Evolutionary conservation across 2,329 filamentous ascomycete species (phyloP), one percentile per base, ranked within the genome.

Genomic region (Westerdykella sp.): DNA sequence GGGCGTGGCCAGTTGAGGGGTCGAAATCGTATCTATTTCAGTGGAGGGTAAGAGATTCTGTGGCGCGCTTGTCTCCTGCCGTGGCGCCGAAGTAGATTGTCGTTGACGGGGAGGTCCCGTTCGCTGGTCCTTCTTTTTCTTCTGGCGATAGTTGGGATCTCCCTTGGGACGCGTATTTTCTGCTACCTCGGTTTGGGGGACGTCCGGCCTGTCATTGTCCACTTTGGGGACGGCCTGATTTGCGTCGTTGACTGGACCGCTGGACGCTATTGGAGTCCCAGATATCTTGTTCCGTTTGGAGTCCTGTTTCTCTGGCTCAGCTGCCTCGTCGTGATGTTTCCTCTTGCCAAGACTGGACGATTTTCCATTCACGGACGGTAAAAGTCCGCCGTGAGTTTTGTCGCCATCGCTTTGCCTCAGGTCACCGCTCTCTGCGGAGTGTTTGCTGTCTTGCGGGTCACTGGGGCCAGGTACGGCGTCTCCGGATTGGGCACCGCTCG

Each of bases 401-500:
- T 39, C 39, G 22, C 49, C 47, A 31, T 45, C 31, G 22, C 37
- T 39, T 25, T 49, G 40, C 15, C 15, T 43, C 14, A 37, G 42
- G 32, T 42, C 39, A 46, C 21, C 9, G 6, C 39, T 35, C 34
- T 51, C 40, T 39, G 23, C 34, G 11, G 25, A 28, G 25, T 7
- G 7, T 28, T 9, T 28, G 32, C 38, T 37, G 10, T 56, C 13
- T 28, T 28, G 21, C n/a, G 50, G 47, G 37, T 43, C 37, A 45
- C 48, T 46, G 38, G 44, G 15, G 13, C 52, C 54, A 52, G 54
- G 42, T 12, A 51, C 52, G 56, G 59, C 43, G 54, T 55, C 56
- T 56, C 53, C 54, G 54, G 60, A 51, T 54, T 60, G 57, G 43
- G 73, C 70, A 37, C 72, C 69, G 57, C 73, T 73, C 61, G 80